These are phyloP conservation scores for Neopestalotiopsis sp. DNA, from an alignment of 2,329 filamentous ascomycete genomes.

Conservation along the genomic window DNA sequence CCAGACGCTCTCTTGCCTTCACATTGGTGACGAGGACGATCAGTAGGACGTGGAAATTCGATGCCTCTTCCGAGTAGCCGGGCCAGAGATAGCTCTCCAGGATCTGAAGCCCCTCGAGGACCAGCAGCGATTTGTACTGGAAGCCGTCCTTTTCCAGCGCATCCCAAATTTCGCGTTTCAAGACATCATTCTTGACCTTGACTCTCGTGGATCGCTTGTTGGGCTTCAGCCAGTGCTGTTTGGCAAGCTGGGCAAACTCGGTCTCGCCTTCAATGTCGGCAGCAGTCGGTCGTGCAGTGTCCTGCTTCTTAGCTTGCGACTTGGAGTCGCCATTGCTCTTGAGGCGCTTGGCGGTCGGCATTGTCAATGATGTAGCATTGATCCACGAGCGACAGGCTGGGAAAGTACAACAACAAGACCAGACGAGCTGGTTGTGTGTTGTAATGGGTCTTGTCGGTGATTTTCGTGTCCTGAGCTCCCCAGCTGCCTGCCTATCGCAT, in stretches of 20 bases:
- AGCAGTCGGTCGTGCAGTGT: slow-evolving; percentile 64
- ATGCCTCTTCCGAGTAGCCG: slow-evolving; percentile 84
- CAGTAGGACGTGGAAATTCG: slow-evolving; percentile 89
- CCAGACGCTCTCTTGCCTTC: slow-evolving; percentile 85
- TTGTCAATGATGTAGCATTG: slow-evolving; percentile 34
- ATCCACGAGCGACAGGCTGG: slow-evolving; percentile 20
- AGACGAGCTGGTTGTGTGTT: slow-evolving; percentile 10
- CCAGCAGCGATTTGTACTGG: slow-evolving; percentile 75
- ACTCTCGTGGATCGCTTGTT: slow-evolving; percentile 65
- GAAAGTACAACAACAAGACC: slow-evolving; percentile 1
- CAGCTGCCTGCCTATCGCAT: slow-evolving; percentile 14
- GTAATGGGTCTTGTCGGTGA: neutral
- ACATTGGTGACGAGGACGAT: slow-evolving; percentile 86
- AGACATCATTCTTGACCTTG: slow-evolving; percentile 81
- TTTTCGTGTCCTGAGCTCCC: slow-evolving; percentile 8
- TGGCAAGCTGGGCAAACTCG: slow-evolving; percentile 77
- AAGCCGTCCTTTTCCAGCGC: slow-evolving; percentile 83
- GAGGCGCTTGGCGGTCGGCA: slow-evolving; percentile 66
- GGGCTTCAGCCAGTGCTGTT: slow-evolving; percentile 81
- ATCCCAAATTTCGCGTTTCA: slow-evolving; percentile 91
- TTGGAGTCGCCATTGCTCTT: slow-evolving; percentile 55
- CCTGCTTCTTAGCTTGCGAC: slow-evolving; percentile 42
- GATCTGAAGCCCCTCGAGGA: slow-evolving; percentile 88
- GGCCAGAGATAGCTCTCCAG: slow-evolving; percentile 95
- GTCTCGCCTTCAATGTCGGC: slow-evolving; percentile 75